These are phyloP conservation scores for Psilocybe tampanensis DNA, from an alignment of 768 basidiomycete genomes.

Conservation along the genomic window DNA sequence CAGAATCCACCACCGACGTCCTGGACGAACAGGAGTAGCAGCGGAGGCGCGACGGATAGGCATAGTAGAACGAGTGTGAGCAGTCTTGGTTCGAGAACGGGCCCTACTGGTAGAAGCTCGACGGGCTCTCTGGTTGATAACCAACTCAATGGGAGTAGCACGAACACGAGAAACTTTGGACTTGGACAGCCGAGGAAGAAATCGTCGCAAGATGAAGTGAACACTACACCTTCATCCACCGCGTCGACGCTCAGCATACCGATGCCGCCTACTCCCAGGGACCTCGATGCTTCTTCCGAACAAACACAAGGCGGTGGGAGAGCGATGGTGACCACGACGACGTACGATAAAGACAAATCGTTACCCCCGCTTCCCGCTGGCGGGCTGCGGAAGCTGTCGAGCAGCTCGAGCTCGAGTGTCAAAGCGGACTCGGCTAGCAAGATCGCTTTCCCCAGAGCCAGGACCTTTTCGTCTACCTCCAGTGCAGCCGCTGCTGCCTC, in stretches of 20 bases:
- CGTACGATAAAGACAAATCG: constrained; percentile 36
- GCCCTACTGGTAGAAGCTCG: background rate
- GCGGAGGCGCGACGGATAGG: background rate
- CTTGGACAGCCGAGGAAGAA: constrained; percentile 6
- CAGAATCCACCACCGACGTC: constrained; percentile 13
- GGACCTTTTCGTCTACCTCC: constrained; percentile 26
- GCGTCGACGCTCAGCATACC: constrained; percentile 38
- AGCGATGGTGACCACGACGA: constrained; percentile 1
- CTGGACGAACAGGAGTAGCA: constrained; percentile 9
- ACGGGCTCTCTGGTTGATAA: constrained; percentile 12
- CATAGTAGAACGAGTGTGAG: constrained; percentile 29
- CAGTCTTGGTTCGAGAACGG: constrained; percentile 25
- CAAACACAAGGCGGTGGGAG: constrained; percentile 10
- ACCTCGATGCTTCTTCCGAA: constrained; percentile 20
- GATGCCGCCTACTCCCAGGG: constrained; percentile 35
- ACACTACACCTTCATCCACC: constrained; percentile 33
- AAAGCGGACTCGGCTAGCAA: constrained; percentile 1
- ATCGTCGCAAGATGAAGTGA: constrained; percentile 19
- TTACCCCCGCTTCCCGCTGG: constrained; percentile 34
- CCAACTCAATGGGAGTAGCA: too few relatives aligned
- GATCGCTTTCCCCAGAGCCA: constrained; percentile 25
- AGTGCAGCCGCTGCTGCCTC: constrained; percentile 11
- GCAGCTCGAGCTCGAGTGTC: constrained; percentile 2
- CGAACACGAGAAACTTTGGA: background rate
- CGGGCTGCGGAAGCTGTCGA: constrained; percentile 19